A percentile compares a stretch with the other conserved stretches of the same genome.
These are phyloP conservation scores for Stachybotrys chlorohalonatus DNA, from an alignment of 2,329 filamentous ascomycete species.

Conservation along the genomic window DNA sequence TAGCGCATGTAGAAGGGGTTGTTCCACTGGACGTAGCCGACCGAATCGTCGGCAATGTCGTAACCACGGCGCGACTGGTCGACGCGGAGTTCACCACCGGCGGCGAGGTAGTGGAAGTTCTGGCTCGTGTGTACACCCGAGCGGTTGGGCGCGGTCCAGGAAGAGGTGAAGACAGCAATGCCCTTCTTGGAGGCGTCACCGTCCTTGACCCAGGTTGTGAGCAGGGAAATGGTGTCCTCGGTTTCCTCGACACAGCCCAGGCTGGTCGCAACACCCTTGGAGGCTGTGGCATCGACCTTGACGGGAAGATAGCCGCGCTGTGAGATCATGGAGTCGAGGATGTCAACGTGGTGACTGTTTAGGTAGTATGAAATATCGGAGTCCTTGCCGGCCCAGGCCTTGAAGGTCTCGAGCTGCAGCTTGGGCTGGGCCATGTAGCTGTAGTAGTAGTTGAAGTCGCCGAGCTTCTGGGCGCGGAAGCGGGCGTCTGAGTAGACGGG, in stretches of 20 bases:
- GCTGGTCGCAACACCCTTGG: slow-evolving; percentile 67
- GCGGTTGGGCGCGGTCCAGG: slow-evolving; percentile 87
- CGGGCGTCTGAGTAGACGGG: slow-evolving; percentile 85
- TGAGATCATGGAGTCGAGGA: slow-evolving; percentile 86
- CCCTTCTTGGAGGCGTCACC: slow-evolving; percentile 60
- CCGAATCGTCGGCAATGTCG: slow-evolving; percentile 78
- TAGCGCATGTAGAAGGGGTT: slow-evolving; percentile 97
- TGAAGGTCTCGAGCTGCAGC: slow-evolving; percentile 87
- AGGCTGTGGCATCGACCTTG: slow-evolving; percentile 68
- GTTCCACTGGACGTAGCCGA: slow-evolving; percentile 67
- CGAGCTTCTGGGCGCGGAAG: slow-evolving; percentile 64
- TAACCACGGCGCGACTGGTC: slow-evolving; percentile 94
- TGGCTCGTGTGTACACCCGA: slow-evolving; percentile 95
- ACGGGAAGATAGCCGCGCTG: slow-evolving; percentile 63
- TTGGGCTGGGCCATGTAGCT: slow-evolving; percentile 93
- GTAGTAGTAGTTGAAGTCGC: slow-evolving; percentile 98
- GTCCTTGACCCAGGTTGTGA: slow-evolving; percentile 80
- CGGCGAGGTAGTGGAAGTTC: slow-evolving; percentile 91
- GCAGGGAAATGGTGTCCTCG: slow-evolving; percentile 86
- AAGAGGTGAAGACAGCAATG: slow-evolving; percentile 86
- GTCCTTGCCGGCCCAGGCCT: slow-evolving; percentile 84
- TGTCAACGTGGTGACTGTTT: slow-evolving; percentile 89
- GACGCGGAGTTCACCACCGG: slow-evolving; percentile 74
- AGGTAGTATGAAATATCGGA: slow-evolving; percentile 95
- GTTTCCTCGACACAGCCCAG: slow-evolving; percentile 74